Base-by-base conservation (phyloP, 176 grass and related monocot species). In the Raddia distichophylla region DNA sequence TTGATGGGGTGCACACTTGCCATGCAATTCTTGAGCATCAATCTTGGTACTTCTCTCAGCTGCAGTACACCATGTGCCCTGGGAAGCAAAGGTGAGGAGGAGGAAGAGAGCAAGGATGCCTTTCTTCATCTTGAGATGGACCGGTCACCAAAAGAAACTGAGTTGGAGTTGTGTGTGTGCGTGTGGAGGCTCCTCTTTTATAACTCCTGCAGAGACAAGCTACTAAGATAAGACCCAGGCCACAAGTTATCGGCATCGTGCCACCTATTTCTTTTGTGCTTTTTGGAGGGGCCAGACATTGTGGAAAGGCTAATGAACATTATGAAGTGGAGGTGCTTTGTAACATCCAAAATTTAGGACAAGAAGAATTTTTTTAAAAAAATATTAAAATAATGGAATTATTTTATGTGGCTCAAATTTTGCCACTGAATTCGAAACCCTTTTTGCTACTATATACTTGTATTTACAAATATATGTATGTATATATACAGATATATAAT, bases 91-190 rank as follows among this genome's bases (percentile, higher is more conserved):
- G 69, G 45, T 14, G 52, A 88, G 53, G 69, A 84, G 17, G 54
- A 80, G 17, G 34, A 52, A 75, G 19, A 89, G 18, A 8, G 64
- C 47, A 47, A 85, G 55, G 60, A 75, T 17, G 14, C 16, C 40
- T 48, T 76, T 85, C 64, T 32, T 63, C 87, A 89, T 89, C 71
- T 89, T 85, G 64, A 70, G 14, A 75, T 63, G 76, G 63, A 81
- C 56, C 49, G 63, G 35, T 8, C 46, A 46, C 69, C 86, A 56
- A 47, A 59, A 83, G 64, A 70, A 69, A 44, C 82, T 69, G 37
- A 40, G 37, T 22, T 49, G 50, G 48, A 40, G 67, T 50, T 67
- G 46, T 71, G 35, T 5, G 46, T 70, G 55, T 34, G 46, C 62
- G 55, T 19, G 42, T 14, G 18, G 54, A 89, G 82, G 32, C 82